Base-by-base conservation (phyloP, 495 filamentous ascomycete species). In the Astrothelium subdiscretum region DNA sequence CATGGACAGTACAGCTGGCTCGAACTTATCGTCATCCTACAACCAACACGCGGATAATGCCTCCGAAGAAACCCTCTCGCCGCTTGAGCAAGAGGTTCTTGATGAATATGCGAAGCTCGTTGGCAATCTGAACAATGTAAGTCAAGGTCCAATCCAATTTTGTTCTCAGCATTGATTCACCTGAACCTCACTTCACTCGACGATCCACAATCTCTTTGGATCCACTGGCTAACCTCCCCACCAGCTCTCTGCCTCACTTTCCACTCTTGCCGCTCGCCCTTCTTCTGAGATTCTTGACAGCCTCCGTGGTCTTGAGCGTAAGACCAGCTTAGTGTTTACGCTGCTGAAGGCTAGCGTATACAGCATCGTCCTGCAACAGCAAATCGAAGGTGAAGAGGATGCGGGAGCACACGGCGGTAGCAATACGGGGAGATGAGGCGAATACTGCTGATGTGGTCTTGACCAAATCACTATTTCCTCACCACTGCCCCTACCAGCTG, bases 341-440 rank as follows among this genome's bases (percentile, higher is more conserved):
- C 71, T 97, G 71, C 79, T 98, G 70, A 97, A 98, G 78, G 92
- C 94, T 32, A 97, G 92, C 74, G 94, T 97, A 58, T 97, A 97
- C 74, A 94, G 88, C 72, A 97, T 98, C 78, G 91, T 98, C 67
- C 73, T 98, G 77, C 91, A 97, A 80, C 91, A 97, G 79, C 88
- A 97, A 82, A 94, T 95, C 65, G 79, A 77, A 69, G 83, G 86
- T 62, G 84, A 85, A 70, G 79, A 73, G 60, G 77, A 74, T 63
- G 74, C 75, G 62, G 72, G 72, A 61, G 69, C 71, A 59, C 71
- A 76, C 42, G 68, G 76, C 43, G 62, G 68, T 52, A 31, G 32
- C 11, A 31, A 65, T 24, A 52, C 13, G 8, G 43, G 35, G 22
- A 51, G 48, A 29, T 62, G 60, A 57, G 27, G 24, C 15, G 48